Evolutionary conservation across 257 asterid genomes (phyloP), one percentile per base, ranked within the genome.

Genomic region (Nicotiana otophora): DNA sequence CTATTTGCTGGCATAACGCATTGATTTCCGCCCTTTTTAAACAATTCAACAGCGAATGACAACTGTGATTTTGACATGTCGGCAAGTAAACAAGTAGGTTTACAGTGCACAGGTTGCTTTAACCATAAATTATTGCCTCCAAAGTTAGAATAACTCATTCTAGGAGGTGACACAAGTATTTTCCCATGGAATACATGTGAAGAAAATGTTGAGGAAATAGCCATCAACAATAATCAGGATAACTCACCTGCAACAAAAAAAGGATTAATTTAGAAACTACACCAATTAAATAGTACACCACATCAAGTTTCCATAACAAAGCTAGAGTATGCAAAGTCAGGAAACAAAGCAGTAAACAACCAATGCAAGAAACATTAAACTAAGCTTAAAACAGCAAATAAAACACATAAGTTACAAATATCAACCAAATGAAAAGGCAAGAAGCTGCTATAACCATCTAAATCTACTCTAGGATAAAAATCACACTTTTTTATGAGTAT

Each of bases 1-100:
- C 88, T 83, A 76, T 80, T 67, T n/a, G 68, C 78, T 61, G 55
- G 39, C 53, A 86, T 60, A 10, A 58, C 72, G 62, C 66, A 82
- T 48, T 87, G 83, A 48, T 26, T 77, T 66, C 62, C 77, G 83
- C 77, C 51, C 53, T 30, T 57, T 4, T 57, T 66, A 5, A 28
- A 55, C 53, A 55, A 66, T 81, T 81, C 75, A 64, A 28, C 65
- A 30, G 51, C n/a, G 28, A 53, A 36, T 31, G 55, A 28, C 19
- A 33, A 77, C n/a, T 15, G 28, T 54, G 81, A 78, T 54, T 33
- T 78, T 7, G 42, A 63, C 69, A 17, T 31, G 31, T 78, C 62
- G 51, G 81, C 46, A 48, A 33, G 58, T 75, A 33, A 26, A 75
- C 23, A 57, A 9, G 58, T 58, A 55, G 82, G n/a, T 16, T 64